Evolutionary conservation across 768 basidiomycete genomes (phyloP).

Genomic region (Chalciporus pseudorubinellus): DNA sequence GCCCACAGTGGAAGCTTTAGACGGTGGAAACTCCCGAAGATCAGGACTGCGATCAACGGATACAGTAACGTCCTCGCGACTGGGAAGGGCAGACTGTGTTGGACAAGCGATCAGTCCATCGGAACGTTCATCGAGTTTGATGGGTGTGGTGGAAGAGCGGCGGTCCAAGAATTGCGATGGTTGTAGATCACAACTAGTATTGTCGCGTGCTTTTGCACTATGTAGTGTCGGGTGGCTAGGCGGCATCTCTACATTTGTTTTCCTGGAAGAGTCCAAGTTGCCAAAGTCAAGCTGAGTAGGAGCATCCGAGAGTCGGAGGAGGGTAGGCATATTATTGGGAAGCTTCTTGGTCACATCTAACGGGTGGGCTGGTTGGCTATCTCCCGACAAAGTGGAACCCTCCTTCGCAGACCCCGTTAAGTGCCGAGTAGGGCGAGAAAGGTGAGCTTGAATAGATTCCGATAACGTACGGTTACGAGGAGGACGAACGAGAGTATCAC

Average conservation of each 20-base stretch:
- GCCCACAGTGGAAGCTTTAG: background rate
- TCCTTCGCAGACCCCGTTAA: background rate
- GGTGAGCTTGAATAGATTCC: slow-evolving; percentile 49
- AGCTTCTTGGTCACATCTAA: background rate
- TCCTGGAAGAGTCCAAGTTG: background rate
- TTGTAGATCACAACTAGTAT: background rate
- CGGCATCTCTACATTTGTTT: too few relatives aligned
- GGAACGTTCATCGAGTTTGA: background rate
- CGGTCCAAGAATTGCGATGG: slow-evolving; percentile 26
- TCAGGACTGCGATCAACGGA: slow-evolving; percentile 1
- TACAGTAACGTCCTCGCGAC: background rate
- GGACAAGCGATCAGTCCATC: slow-evolving; percentile 1
- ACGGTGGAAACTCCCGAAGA: background rate
- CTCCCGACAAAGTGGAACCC: background rate
- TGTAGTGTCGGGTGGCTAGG: background rate
- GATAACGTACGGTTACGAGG: slow-evolving; percentile 43
- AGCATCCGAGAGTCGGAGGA: slow-evolving; percentile 5
- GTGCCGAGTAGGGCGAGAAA: slow-evolving; percentile 23
- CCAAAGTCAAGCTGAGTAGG: background rate
- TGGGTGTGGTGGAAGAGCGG: slow-evolving; percentile 15
- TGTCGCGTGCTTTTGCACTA: background rate
- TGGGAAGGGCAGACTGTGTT: slow-evolving; percentile 2
- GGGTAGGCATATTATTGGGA: background rate
- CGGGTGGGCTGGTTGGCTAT: background rate
- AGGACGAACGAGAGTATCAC: slow-evolving; percentile 8